These are phyloP conservation scores for Adansonia digitata DNA, from an alignment of 345 rosid species.

Conservation along the genomic window DNA sequence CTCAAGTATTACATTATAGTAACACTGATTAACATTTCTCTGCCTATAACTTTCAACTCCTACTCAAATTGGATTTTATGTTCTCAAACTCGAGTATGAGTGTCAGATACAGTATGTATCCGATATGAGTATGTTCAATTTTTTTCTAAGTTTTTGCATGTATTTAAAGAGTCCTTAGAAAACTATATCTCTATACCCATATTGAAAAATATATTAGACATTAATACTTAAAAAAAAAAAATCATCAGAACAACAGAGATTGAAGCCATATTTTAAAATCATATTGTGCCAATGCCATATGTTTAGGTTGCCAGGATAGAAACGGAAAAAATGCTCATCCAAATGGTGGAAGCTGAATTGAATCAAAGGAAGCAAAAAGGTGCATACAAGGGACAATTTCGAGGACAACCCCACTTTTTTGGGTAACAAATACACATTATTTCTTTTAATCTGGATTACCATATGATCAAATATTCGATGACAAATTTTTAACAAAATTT, in stretches of 20 bases:
- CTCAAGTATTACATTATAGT: no score
- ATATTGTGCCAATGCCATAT: background rate
- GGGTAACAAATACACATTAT: constrained; percentile 49
- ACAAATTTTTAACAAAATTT: background rate
- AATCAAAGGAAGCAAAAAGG: constrained; percentile 75
- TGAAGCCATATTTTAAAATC: no score
- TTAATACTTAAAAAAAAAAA: no score
- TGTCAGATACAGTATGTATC: no score
- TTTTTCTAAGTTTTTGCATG: no score
- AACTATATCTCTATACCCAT: no score
- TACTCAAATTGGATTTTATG: background rate
- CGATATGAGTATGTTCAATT: no score
- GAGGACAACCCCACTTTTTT: constrained; percentile 90
- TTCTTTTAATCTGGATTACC: background rate
- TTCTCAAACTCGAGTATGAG: no score
- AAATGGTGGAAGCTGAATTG: constrained; percentile 90
- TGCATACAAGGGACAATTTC: constrained; percentile 53
- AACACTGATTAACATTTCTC: no score
- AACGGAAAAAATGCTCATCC: constrained; percentile 97
- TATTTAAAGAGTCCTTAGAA: no score
- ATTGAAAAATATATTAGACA: no score
- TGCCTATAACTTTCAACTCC: background rate
- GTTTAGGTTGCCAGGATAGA: constrained; percentile 90
- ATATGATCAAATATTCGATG: background rate
- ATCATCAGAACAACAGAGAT: no score